Conservation (phyloP, 179 eudicot species). For the Spergularia azorica region DNA sequence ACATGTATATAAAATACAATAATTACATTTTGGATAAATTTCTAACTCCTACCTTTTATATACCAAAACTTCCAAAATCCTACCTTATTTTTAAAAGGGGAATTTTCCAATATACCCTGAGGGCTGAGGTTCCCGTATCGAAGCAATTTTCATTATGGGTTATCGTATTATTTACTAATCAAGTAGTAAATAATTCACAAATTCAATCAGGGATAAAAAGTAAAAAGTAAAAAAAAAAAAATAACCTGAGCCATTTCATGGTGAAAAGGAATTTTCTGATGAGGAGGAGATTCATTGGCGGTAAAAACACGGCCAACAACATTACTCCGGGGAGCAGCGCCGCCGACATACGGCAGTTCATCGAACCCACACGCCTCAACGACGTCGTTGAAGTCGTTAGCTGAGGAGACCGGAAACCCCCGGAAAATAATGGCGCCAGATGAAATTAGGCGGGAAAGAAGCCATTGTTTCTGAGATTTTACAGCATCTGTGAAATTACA, state of each 20-base stretch:
- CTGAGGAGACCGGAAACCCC: slow-evolving; percentile 47
- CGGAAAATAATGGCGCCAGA: slow-evolving; percentile 71
- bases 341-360: slow-evolving; percentile 76
- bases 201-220: background rate
- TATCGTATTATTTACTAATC: no score
- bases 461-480: slow-evolving; percentile 48
- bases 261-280: slow-evolving; percentile 84
- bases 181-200: background rate
- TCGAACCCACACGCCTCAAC: slow-evolving; percentile 78
- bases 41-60: no score
- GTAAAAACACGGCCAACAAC: slow-evolving; percentile 82
- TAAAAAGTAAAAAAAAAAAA: background rate
- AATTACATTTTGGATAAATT: no score
- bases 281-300: slow-evolving; percentile 89
- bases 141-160: no score
- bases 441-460: slow-evolving; percentile 49
- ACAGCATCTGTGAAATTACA: slow-evolving; percentile 23
- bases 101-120: no score
- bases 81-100: no score
- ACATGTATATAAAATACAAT: no score
- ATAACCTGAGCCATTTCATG: slow-evolving; percentile 88
- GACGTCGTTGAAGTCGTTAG: slow-evolving; percentile 73
- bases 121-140: no score
- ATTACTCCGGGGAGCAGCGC: slow-evolving; percentile 69
- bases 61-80: no score